phyloP scores from a whole-genome alignment of 2,329 filamentous ascomycete genomes.

The Pseudogymnoascus sp. region DNA sequence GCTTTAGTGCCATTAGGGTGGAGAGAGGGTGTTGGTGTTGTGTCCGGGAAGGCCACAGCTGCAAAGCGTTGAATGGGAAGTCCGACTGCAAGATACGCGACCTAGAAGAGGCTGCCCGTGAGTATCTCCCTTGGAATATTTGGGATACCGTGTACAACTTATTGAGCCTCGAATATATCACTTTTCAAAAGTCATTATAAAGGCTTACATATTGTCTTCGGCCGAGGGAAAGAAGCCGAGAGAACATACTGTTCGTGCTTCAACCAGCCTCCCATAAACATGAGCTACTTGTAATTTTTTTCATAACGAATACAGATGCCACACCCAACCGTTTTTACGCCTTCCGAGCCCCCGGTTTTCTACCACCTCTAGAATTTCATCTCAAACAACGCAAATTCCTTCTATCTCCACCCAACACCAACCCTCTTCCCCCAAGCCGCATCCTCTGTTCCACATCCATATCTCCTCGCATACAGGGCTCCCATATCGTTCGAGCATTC shows the following conservation, averaged over 20 bases:
- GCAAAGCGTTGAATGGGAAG: neutral
- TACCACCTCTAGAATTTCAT: neutral
- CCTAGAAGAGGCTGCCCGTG: neutral
- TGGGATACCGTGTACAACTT: neutral
- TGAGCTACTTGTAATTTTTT: neutral
- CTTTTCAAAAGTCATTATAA: neutral
- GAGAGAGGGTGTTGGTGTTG: slow-evolving; percentile 44
- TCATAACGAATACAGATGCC: neutral
- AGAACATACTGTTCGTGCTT: neutral
- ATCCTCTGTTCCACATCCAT: neutral
- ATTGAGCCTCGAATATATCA: neutral
- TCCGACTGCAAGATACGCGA: neutral
- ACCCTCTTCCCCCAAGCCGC: neutral
- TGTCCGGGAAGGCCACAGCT: neutral
- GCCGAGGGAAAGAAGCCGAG: neutral
- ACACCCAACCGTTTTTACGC: neutral
- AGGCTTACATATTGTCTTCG: neutral
- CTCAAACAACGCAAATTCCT: neutral
- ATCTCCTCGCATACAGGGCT: neutral
- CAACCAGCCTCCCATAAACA: neutral
- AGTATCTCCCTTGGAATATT: neutral
- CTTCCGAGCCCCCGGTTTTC: neutral
- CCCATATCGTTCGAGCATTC: slow-evolving; percentile 6
- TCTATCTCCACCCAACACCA: neutral
- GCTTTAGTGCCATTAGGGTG: slow-evolving; percentile 82